Percentiles rank a stretch among this genome's conserved stretches.
phyloP scores from a whole-genome alignment of 1,139 yeast genomes.

The Saccharomyces hybrid region DNA sequence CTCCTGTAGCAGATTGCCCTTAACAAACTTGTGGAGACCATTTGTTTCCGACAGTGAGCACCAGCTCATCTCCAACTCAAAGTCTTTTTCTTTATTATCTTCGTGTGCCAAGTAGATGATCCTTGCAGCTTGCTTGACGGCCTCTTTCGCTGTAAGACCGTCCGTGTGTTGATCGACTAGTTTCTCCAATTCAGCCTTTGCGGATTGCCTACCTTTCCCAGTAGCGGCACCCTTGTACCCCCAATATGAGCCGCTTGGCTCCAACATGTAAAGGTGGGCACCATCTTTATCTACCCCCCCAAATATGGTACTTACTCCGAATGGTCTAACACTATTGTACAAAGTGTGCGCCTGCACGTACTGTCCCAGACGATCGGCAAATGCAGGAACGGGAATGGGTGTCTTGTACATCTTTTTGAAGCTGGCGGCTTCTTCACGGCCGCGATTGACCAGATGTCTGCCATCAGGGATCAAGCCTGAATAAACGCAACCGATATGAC shows the following conservation, averaged over 20 bases:
- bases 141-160: slow-evolving; percentile 69
- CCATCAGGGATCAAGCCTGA: slow-evolving; percentile 97
- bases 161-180: slow-evolving; percentile 33
- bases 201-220: slow-evolving; percentile 96
- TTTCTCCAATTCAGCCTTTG: slow-evolving; percentile 92
- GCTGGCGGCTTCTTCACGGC: slow-evolving; percentile 82
- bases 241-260: slow-evolving; percentile 96
- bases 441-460: slow-evolving; percentile 83
- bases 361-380: slow-evolving; percentile 82
- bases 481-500: slow-evolving; percentile 89
- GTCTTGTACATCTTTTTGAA: slow-evolving; percentile 74
- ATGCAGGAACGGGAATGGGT: slow-evolving; percentile 70
- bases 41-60: slow-evolving; percentile 64
- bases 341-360: slow-evolving; percentile 94
- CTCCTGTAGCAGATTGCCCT: slow-evolving; percentile 67
- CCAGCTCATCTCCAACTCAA: slow-evolving; percentile 94
- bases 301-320: slow-evolving; percentile 84
- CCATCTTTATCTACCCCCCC: slow-evolving; percentile 91
- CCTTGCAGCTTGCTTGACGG: slow-evolving; percentile 87
- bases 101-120: slow-evolving; percentile 93
- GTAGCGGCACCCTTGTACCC: slow-evolving; percentile 97
- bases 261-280: slow-evolving; percentile 90
- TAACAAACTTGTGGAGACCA: slow-evolving; percentile 76
- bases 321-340: slow-evolving; percentile 95
- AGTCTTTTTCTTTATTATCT: slow-evolving; percentile 94